A percentile compares a stretch with the other conserved stretches of the same genome.
Conservation (phyloP, 345 rosid genomes). For the Salix exigua region DNA sequence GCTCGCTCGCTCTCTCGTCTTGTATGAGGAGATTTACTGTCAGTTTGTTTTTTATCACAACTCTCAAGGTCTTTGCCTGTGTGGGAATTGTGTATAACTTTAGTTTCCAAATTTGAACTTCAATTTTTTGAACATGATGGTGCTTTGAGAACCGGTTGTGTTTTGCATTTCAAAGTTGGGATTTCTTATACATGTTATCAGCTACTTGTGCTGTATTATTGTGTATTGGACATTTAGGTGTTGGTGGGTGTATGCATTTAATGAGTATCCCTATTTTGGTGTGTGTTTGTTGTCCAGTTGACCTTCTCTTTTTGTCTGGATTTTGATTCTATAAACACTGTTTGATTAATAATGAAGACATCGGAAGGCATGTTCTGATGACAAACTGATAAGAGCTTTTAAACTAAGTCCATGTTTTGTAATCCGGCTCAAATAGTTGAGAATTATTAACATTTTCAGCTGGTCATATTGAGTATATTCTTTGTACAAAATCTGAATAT, state of each 20-base stretch:
- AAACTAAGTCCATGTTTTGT: background rate
- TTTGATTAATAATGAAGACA: background rate
- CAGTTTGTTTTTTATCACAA: background rate
- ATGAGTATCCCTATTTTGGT: background rate
- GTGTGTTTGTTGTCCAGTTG: background rate
- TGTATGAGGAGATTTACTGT: background rate
- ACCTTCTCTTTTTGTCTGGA: background rate
- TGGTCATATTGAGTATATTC: background rate
- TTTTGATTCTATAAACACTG: background rate
- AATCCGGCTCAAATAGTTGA: background rate
- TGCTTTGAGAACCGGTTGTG: background rate
- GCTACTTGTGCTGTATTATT: background rate
- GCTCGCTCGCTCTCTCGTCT: background rate
- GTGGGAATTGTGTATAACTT: background rate
- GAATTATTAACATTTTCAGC: background rate
- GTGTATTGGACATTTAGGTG: slow-evolving; percentile 1
- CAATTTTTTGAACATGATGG: slow-evolving; percentile 1
- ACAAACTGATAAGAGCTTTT: background rate
- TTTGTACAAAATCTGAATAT: background rate
- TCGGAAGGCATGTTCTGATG: background rate
- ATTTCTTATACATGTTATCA: background rate
- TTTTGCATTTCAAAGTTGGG: background rate
- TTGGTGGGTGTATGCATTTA: slow-evolving; percentile 16
- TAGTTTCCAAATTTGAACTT: background rate
- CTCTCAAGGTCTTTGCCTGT: background rate